Conservation (phyloP, 306 rosid genomes). For the Vachellia collinsii region DNA sequence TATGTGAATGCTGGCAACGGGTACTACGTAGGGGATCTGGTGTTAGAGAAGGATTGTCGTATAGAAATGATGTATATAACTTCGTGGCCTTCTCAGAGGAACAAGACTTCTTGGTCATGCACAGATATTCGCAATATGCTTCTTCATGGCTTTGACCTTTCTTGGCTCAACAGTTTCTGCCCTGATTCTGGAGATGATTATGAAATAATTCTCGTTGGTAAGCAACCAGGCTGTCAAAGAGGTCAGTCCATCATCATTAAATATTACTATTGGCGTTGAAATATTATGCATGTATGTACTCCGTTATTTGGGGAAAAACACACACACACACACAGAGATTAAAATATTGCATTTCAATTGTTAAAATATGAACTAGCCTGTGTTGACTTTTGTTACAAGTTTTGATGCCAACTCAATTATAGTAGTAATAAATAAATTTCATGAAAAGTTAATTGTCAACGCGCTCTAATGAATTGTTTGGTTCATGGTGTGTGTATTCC, state of each 20-base stretch:
- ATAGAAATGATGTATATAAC: neutral
- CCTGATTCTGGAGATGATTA: neutral
- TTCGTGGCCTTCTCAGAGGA: neutral
- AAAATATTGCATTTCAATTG: neutral
- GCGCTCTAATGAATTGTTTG: no score
- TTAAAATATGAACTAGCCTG: neutral
- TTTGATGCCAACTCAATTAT: neutral
- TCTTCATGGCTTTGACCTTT: constrained; percentile 8
- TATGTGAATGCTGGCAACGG: neutral
- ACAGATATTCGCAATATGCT: neutral
- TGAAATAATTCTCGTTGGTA: neutral
- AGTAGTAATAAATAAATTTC: no score
- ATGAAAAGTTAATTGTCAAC: neutral
- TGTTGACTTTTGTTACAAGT: neutral
- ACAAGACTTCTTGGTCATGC: neutral
- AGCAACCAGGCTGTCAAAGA: neutral
- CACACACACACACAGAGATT: no score
- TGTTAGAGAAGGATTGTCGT: neutral
- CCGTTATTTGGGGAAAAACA: neutral
- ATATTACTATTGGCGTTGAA: no score
- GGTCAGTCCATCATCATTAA: neutral
- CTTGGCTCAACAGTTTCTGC: neutral
- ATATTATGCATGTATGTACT: no score
- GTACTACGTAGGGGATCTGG: neutral
- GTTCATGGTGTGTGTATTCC: no score